These are phyloP conservation scores for Simplicillium aogashimaense DNA, from an alignment of 2,329 filamentous ascomycete genomes.

Conservation along the genomic window DNA sequence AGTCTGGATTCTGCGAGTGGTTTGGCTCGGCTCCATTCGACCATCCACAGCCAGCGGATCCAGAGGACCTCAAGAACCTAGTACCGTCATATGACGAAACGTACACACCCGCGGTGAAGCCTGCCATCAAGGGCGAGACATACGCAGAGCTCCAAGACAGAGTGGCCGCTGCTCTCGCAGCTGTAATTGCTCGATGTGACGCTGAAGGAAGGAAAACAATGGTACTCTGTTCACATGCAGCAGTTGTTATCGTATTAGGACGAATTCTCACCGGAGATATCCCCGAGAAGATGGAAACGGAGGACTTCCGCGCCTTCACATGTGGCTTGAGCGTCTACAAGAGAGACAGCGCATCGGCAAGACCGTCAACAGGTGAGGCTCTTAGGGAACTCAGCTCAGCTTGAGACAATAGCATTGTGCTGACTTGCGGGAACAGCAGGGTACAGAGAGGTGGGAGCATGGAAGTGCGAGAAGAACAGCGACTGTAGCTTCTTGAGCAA, in stretches of 20 bases:
- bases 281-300: slow-evolving; percentile 58
- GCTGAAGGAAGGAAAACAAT: slow-evolving; percentile 58
- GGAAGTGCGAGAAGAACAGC: slow-evolving; percentile 71
- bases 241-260: slow-evolving; percentile 78
- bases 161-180: slow-evolving; percentile 57
- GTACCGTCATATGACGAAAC: slow-evolving; percentile 53
- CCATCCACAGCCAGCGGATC: slow-evolving; percentile 67
- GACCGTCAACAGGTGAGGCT: slow-evolving; percentile 1
- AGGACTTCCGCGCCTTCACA: slow-evolving; percentile 81
- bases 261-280: slow-evolving; percentile 69
- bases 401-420: slow-evolving; percentile 1
- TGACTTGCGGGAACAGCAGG: slow-evolving; percentile 3
- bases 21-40: slow-evolving; percentile 79
- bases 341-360: slow-evolving; percentile 3
- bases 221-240: slow-evolving; percentile 82
- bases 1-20: slow-evolving; percentile 68
- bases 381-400: too few relatives aligned
- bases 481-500: slow-evolving; percentile 73
- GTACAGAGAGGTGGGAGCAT: slow-evolving; percentile 48
- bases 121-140: slow-evolving; percentile 65
- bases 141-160: slow-evolving; percentile 73
- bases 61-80: slow-evolving; percentile 50
- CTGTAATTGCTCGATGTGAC: slow-evolving; percentile 66
- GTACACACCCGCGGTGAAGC: slow-evolving; percentile 56
- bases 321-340: slow-evolving; percentile 64